Percentiles rank a stretch among this genome's conserved stretches.
These are phyloP conservation scores for Alternaria dauci DNA, from an alignment of 2,329 filamentous ascomycete species.

Conservation along the genomic window DNA sequence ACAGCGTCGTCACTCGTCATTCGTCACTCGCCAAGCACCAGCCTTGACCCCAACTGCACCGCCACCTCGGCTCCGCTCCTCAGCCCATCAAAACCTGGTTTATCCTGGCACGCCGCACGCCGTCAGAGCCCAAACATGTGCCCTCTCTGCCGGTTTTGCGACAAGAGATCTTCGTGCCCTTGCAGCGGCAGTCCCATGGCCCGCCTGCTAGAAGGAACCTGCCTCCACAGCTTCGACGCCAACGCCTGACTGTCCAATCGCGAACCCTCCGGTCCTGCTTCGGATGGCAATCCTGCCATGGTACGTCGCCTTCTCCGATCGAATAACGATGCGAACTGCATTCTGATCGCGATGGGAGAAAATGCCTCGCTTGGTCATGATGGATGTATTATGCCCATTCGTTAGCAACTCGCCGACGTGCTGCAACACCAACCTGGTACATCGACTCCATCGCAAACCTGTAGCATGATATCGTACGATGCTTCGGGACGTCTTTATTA, in stretches of 20 bases:
- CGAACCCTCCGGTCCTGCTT: constrained; percentile 10
- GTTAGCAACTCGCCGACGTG: background rate
- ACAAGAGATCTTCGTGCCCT: constrained; percentile 34
- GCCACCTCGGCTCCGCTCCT: constrained; percentile 16
- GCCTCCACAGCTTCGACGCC: constrained; percentile 12
- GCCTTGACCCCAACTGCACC: constrained; percentile 18
- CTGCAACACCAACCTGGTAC: background rate
- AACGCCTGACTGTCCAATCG: constrained; percentile 26
- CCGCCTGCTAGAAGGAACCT: constrained; percentile 42
- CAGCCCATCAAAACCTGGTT: constrained; percentile 15
- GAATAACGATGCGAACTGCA: constrained; percentile 11
- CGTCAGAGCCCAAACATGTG: constrained; percentile 20
- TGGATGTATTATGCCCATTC: background rate
- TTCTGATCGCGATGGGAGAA: constrained; percentile 2
- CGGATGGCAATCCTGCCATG: constrained; percentile 27
- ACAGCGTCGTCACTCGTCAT: constrained; percentile 19
- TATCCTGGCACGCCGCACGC: constrained; percentile 7
- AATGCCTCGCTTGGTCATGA: background rate
- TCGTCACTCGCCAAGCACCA: constrained; percentile 17
- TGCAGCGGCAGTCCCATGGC: constrained; percentile 43
- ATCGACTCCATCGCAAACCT: background rate
- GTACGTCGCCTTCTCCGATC: constrained; percentile 29
- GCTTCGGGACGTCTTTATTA: background rate
- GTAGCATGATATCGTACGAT: background rate
- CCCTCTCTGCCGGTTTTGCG: constrained; percentile 23